Conservation (phyloP, 2,329 filamentous ascomycete genomes). For the Penicillium sp. region DNA sequence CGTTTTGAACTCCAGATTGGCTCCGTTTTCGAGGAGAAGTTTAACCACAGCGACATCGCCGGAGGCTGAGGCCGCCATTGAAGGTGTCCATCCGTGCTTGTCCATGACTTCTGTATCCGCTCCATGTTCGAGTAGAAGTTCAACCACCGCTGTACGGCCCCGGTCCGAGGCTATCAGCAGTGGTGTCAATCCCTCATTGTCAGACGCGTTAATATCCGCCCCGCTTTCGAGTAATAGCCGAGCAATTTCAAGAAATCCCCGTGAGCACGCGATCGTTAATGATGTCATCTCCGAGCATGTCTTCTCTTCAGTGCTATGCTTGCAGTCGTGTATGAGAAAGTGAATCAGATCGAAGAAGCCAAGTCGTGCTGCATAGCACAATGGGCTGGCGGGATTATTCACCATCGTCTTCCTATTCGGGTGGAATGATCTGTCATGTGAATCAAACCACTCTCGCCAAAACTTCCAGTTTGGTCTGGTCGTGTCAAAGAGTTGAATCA, state of each 20-base stretch:
- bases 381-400: not conserved
- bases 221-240: not conserved
- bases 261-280: not conserved
- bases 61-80: too few species aligned
- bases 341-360: not conserved
- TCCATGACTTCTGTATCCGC: too few species aligned
- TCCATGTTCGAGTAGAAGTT: too few species aligned
- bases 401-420: not conserved
- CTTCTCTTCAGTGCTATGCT: not conserved
- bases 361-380: slow-evolving; percentile 9
- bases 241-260: not conserved
- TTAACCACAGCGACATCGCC: too few species aligned
- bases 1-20: too few species aligned
- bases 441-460: slow-evolving; percentile 7
- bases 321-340: not conserved
- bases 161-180: too few species aligned
- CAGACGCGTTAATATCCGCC: too few species aligned
- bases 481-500: slow-evolving; percentile 3
- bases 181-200: too few species aligned
- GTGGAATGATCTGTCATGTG: not conserved
- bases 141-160: too few species aligned
- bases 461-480: not conserved
- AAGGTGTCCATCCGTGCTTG: too few species aligned
- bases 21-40: too few species aligned
- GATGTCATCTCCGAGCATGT: not conserved